Conservation (phyloP, 108 stramenopile genomes). For the Cylindrotheca fusiformis region DNA sequence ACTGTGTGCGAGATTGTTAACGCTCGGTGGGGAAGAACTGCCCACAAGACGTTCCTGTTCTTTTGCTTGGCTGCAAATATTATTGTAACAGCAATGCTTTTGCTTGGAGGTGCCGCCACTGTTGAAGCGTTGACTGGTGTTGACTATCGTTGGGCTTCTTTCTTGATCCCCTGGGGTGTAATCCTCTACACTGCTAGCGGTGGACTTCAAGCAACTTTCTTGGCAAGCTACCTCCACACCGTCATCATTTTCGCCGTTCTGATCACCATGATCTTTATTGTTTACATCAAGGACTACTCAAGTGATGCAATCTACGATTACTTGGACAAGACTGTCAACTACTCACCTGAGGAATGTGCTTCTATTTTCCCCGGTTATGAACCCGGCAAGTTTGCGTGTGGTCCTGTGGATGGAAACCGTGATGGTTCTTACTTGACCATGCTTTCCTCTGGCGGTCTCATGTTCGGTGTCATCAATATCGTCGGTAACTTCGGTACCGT, state of each 20-base stretch:
- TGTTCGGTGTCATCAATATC: conserved; percentile 95
- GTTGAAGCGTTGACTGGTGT: conserved; percentile 89
- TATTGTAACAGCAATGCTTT: conserved; percentile 90
- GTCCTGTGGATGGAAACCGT: conserved; percentile 78
- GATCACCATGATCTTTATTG: conserved; percentile 80
- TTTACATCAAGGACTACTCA: conserved; percentile 68
- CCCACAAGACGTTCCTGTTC: conserved; percentile 90
- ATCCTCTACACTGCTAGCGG: conserved; percentile 91
- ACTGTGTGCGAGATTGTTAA: conserved; percentile 91
- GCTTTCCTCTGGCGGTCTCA: conserved; percentile 82
- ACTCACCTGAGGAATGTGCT: conserved; percentile 59
- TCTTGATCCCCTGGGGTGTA: conserved; percentile 92
- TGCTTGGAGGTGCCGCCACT: conserved; percentile 93
- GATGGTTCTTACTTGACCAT: conserved; percentile 91
- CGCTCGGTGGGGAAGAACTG: conserved; percentile 86
- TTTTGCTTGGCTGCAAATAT: conserved; percentile 83
- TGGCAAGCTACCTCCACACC: conserved; percentile 86
- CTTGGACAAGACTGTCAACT: conserved; percentile 48
- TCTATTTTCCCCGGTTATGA: conserved; percentile 50
- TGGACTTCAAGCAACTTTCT: conserved; percentile 91
- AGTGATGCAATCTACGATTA: conserved; percentile 65
- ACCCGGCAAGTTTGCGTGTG: conserved; percentile 56
- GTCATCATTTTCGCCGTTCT: conserved; percentile 81
- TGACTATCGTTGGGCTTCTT: conserved; percentile 74
- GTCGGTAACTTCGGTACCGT: conserved; percentile 96